phyloP scores from a whole-genome alignment of 2,329 filamentous ascomycete genomes.

The Diaporthe humulicola region DNA sequence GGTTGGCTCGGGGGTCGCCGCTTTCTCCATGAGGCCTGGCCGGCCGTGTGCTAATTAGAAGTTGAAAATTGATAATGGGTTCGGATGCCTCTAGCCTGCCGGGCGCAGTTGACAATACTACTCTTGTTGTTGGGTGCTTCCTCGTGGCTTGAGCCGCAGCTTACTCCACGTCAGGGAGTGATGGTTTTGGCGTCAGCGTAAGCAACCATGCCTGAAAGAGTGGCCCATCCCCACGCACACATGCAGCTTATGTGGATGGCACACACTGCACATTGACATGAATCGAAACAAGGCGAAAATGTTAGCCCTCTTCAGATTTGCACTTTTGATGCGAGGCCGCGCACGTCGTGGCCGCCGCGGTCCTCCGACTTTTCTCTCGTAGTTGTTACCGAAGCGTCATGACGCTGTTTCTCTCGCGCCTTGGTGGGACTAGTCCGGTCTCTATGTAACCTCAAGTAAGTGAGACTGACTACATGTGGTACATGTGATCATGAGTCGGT shows the following conservation, averaged over 20 bases:
- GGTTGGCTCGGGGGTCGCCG: constrained; percentile 45
- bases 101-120: not conserved
- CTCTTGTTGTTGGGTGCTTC: not conserved
- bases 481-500: constrained; percentile 23
- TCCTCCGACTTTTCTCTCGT: constrained; percentile 4
- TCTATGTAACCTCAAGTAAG: constrained; percentile 13
- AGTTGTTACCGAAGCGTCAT: not conserved
- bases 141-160: constrained; percentile 10
- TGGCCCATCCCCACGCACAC: not conserved
- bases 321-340: constrained; percentile 1
- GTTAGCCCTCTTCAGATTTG: not conserved
- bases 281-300: not conserved
- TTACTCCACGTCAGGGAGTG: not conserved
- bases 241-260: not conserved
- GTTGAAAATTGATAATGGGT: constrained; percentile 4
- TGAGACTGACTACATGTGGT: constrained; percentile 17
- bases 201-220: constrained; percentile 19
- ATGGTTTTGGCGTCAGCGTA: not conserved
- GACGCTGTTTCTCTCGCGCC: constrained; percentile 36
- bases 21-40: constrained; percentile 44
- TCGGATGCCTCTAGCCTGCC: constrained; percentile 25
- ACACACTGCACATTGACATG: not conserved
- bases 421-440: not conserved
- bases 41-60: constrained; percentile 39
- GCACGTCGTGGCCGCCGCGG: not conserved